Evolutionary conservation across 768 basidiomycete species (phyloP).

Genomic region (Tylopilus intermedius): DNA sequence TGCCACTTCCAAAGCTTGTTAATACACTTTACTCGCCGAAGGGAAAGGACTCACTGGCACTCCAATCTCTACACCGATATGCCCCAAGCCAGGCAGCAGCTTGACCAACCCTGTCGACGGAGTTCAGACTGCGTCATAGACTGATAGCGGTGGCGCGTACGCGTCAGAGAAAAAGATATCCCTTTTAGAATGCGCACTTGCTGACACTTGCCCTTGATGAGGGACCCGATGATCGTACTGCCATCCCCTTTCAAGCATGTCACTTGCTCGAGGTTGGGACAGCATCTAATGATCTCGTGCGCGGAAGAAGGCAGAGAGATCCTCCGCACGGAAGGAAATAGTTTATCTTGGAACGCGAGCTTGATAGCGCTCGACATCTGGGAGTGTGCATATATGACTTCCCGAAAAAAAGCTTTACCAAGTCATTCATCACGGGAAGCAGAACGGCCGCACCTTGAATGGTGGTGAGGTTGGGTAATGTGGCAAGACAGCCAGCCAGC

Average conservation of each 20-base stretch:
- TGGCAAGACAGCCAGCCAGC: not conserved
- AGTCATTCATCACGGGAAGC: not conserved
- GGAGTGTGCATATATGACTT: constrained; percentile 3
- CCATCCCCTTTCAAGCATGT: not conserved
- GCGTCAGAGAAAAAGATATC: not conserved
- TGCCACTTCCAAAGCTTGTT: not conserved
- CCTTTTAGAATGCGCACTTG: not conserved
- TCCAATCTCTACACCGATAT: not conserved
- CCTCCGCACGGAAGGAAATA: constrained; percentile 9
- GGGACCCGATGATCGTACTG: not conserved
- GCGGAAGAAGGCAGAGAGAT: constrained; percentile 3
- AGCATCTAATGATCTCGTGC: not conserved
- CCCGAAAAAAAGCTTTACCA: not conserved
- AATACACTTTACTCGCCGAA: not conserved
- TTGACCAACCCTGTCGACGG: constrained; percentile 6
- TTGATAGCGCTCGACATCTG: constrained; percentile 5
- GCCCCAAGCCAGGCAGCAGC: constrained; percentile 4
- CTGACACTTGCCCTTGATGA: not conserved
- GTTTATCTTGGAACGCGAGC: constrained; percentile 4
- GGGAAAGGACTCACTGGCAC: not conserved
- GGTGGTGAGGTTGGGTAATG: constrained; percentile 2
- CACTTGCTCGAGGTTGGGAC: not conserved
- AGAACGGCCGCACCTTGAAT: constrained; percentile 3
- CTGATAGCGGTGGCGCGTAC: not conserved
- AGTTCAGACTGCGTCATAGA: not conserved